Evolutionary conservation across 2,329 filamentous ascomycete genomes (phyloP).

Genomic region (Alternaria novae-zelandiae): DNA sequence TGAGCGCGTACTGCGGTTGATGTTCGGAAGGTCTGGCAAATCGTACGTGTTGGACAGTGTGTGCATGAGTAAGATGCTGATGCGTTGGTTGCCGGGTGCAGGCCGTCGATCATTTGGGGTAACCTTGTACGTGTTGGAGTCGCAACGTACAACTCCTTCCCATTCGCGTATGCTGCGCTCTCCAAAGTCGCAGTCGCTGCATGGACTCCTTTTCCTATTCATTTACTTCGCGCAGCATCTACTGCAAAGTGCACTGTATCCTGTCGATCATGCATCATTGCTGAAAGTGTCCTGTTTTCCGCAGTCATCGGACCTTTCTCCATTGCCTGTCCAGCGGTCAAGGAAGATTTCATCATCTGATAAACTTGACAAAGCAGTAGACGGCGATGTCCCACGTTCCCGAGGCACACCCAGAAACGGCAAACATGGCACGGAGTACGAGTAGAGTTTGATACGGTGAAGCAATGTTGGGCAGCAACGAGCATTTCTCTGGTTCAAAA

Average conservation of each 20-base stretch:
- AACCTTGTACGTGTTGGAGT: neutral
- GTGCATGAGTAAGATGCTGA: neutral
- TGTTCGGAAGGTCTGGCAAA: neutral
- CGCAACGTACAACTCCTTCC: neutral
- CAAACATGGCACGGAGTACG: neutral
- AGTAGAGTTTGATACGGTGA: conserved; percentile 3
- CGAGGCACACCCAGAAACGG: neutral
- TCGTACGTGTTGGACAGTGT: conserved; percentile 7
- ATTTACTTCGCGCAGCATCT: neutral
- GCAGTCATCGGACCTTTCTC: neutral
- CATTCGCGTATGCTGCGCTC: neutral
- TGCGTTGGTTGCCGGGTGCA: neutral
- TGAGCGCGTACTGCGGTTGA: neutral
- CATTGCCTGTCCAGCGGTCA: neutral
- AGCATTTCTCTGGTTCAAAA: neutral
- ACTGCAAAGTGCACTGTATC: neutral
- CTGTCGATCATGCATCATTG: neutral
- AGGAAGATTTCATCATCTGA: neutral
- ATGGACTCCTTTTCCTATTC: neutral
- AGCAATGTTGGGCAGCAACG: conserved; percentile 4
- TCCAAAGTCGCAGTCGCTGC: neutral
- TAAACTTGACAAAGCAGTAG: neutral
- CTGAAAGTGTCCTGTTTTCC: neutral
- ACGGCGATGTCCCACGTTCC: neutral
- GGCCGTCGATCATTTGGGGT: neutral